phyloP scores from a whole-genome alignment of 2,329 filamentous ascomycete genomes.

The Penicillium sclerotiorum region DNA sequence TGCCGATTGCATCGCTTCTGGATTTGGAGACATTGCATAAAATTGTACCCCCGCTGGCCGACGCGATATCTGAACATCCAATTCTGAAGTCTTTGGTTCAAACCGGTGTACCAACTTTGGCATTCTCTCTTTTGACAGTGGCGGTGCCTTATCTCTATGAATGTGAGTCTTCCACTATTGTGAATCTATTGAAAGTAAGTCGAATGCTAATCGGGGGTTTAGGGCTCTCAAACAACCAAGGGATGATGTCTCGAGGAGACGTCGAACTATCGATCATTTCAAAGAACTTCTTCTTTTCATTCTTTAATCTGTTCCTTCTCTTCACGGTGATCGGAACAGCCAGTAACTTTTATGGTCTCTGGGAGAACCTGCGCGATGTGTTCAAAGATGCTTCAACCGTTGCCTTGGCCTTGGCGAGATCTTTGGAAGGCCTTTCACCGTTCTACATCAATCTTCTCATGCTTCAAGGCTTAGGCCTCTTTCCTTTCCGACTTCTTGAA shows the following conservation, averaged over 20 bases:
- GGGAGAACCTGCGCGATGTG: constrained; percentile 67
- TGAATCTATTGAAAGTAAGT: neutral
- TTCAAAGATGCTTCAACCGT: constrained; percentile 79
- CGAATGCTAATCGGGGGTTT: constrained; percentile 13
- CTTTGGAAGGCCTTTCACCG: constrained; percentile 71
- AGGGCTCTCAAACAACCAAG: constrained; percentile 82
- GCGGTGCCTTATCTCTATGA: constrained; percentile 93
- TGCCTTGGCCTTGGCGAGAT: constrained; percentile 72
- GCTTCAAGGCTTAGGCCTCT: constrained; percentile 88
- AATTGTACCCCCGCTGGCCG: constrained; percentile 70
- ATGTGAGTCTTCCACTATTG: constrained; percentile 53
- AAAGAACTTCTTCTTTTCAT: constrained; percentile 99
- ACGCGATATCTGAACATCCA: constrained; percentile 67
- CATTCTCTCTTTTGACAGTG: constrained; percentile 84
- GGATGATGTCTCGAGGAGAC: constrained; percentile 92
- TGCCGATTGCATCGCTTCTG: constrained; percentile 75
- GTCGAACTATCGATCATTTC: constrained; percentile 93
- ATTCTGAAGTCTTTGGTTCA: constrained; percentile 77
- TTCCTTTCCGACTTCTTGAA: constrained; percentile 88
- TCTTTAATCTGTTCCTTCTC: constrained; percentile 97
- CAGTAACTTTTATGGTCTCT: constrained; percentile 69
- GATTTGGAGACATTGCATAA: constrained; percentile 78
- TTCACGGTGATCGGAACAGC: constrained; percentile 87
- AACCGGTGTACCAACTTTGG: constrained; percentile 82
- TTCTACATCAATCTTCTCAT: constrained; percentile 97